Base-by-base conservation (phyloP, 1,284 basidiomycete genomes). In the Naganishia albida region DNA sequence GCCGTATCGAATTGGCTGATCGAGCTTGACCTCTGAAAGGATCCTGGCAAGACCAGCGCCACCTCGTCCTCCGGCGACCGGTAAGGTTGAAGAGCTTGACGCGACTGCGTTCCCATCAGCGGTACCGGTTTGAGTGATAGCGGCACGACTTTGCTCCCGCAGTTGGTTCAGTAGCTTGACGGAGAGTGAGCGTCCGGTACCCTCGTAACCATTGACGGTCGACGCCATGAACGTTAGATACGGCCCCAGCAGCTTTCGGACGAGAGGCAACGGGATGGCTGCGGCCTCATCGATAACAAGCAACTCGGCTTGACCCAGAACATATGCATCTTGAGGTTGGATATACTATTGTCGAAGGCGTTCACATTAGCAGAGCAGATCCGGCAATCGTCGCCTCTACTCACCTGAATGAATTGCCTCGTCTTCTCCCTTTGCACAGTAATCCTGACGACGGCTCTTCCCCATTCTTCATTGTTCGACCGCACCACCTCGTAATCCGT, bases 201-300 rank as follows among this genome's bases (percentile, higher is more conserved):
- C 96, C 82, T 99, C 96, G 80, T 99, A 99, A 50, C 96, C 96
- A 76, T 98, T 98, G 82, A 99, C 95, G 2, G 96, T 99, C 20
- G 93, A 96, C 1, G 93, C 91, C 84, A 99, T 88, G 83, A 99
- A 98, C 57, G 99, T 93, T 48, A 98, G 89, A 80, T 99, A 99
- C 0, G 94, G 94, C 0, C 96, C 96, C 68, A 99, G 88, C 67
- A 99, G 87, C 73, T 93, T 93, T 69, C 90, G 87, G 20, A 99
- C 94, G 26, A 98, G 86, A 3, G 94, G 92, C 15, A 99, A 85
- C 0, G 96, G 96, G 66, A 99, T 98, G 18, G 96, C 96, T 7
- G 96, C 96, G 3, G 95, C 96, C 80, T 99, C 96, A 72, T 99
- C 96, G 67, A 99, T 96, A 71, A 99, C 90, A 68, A 99, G 88